Base-by-base conservation (phyloP, 2,329 filamentous ascomycete genomes). In the Paraphaeosphaeria minitans region DNA sequence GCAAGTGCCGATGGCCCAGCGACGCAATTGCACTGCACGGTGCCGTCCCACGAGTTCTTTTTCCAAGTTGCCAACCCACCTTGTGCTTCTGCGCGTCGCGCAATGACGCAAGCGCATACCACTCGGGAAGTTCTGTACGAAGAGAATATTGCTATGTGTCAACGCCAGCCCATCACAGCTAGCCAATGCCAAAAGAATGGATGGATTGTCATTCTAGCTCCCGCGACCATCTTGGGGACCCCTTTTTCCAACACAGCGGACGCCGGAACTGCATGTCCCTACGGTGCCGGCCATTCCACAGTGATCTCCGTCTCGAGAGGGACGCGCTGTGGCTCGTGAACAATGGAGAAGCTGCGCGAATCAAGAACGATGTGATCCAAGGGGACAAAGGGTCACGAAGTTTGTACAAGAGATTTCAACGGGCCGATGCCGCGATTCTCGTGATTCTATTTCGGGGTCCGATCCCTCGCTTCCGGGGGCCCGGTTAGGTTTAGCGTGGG, bases 181-280 rank as follows among this genome's bases (percentile, higher is more conserved):
- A 53, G 37, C 37, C 16, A 27, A 2, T 31, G n/a, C 50, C 31
- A 43, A 53, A 53, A 39, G 42, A 53, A 14, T n/a, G 50, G 3
- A 16, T 12, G 13, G 27, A 12, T n/a, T 35, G 24, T 8, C 9
- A 2, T 21, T 33, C 12, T 53, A 42, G 50, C 22, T 53, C 50
- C 50, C 50, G 50, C 24, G 24, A 12, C 22, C 16, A 53, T 53
- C 50, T 35, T 10, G 21, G 39, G 35, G n/a, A 4, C 50, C 50
- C 50, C 48, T 31, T 31, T 53, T 14, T 21, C 37, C 37, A 41
- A 27, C 24, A 19, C 4, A 42, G 31, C 24, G 50, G 50, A 14
- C 50, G n/a, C n/a, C n/a, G n/a, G n/a, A n/a, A n/a, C 35, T 53
- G 50, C 50, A 53, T 53, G 31, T 53, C 50, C 50, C 35, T 35